phyloP scores from a whole-genome alignment of 148 eudicot species.

The Pharnaceum exiguum region DNA sequence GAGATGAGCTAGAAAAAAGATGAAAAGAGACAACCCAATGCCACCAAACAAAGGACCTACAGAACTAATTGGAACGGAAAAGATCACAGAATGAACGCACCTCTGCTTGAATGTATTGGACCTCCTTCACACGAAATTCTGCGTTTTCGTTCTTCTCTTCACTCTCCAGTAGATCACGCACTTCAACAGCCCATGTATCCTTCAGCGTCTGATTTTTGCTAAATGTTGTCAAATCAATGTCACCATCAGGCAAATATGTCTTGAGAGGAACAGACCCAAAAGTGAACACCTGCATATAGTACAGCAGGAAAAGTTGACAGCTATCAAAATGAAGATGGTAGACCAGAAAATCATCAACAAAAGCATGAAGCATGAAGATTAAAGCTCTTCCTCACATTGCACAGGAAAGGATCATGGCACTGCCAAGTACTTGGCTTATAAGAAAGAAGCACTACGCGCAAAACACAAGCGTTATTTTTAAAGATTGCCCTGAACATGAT shows the following conservation, averaged over 20 bases:
- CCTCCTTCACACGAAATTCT: slow-evolving; percentile 88
- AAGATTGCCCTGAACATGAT: no score
- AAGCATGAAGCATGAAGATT: no score
- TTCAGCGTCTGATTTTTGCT: slow-evolving; percentile 51
- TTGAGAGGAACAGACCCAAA: slow-evolving; percentile 97
- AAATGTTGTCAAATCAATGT: slow-evolving; percentile 82
- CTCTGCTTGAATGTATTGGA: slow-evolving; percentile 94
- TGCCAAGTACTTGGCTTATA: no score
- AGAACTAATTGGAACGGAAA: neutral
- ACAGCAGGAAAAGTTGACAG: neutral
- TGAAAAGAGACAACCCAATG: no score
- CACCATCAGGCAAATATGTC: slow-evolving; percentile 96
- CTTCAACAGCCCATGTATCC: slow-evolving; percentile 78
- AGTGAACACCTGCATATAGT: slow-evolving; percentile 61
- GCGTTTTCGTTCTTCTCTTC: slow-evolving; percentile 90
- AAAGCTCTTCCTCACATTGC: no score
- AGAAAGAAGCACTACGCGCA: no score
- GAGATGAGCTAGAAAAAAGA: neutral
- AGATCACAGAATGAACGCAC: slow-evolving; percentile 38
- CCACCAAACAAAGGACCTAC: neutral
- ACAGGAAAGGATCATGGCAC: no score
- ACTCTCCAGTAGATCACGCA: slow-evolving; percentile 65
- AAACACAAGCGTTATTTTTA: no score
- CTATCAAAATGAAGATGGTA: neutral
- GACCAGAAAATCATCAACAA: neutral